Evolutionary conservation across 208 protist genomes (phyloP).

Genomic region (Trypanosoma brucei): DNA sequence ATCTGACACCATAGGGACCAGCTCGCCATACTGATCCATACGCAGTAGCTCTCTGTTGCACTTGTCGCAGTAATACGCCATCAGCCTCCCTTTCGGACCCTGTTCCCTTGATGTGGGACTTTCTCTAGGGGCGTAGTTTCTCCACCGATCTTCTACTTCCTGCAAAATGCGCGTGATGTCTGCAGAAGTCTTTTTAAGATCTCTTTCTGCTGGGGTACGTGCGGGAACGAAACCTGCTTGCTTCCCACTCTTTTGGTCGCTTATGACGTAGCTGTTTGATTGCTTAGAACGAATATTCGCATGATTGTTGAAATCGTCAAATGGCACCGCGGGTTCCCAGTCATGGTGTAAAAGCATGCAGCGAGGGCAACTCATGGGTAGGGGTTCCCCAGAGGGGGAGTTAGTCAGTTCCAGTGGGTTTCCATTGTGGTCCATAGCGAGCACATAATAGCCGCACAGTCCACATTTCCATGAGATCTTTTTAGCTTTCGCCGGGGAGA

Average conservation of each 20-base stretch:
- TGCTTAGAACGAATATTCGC: slow-evolving; percentile 66
- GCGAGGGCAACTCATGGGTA: slow-evolving; percentile 74
- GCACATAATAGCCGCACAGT: slow-evolving; percentile 73
- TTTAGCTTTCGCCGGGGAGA: not conserved
- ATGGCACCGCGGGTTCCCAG: slow-evolving; percentile 63
- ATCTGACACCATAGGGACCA: slow-evolving; percentile 73
- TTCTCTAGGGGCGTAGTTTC: slow-evolving; percentile 8
- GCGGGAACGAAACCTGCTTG: slow-evolving; percentile 1
- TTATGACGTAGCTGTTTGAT: slow-evolving; percentile 58
- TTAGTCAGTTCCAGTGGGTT: slow-evolving; percentile 52
- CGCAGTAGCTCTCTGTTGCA: slow-evolving; percentile 70
- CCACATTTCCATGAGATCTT: slow-evolving; percentile 77
- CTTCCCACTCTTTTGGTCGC: not conserved
- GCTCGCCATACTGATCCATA: slow-evolving; percentile 67
- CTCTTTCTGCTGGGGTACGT: not conserved
- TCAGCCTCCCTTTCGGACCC: slow-evolving; percentile 3
- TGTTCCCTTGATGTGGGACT: not conserved
- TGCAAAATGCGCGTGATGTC: slow-evolving; percentile 10
- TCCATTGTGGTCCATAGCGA: slow-evolving; percentile 80
- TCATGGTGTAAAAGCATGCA: slow-evolving; percentile 68
- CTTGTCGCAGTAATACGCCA: slow-evolving; percentile 69
- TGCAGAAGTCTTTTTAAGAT: slow-evolving; percentile 1
- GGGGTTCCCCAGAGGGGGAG: slow-evolving; percentile 58
- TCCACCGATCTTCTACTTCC: slow-evolving; percentile 21
- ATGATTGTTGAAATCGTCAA: slow-evolving; percentile 69